Conservation (phyloP, 164 flowering plant genomes). For the Vitis labrusca region DNA sequence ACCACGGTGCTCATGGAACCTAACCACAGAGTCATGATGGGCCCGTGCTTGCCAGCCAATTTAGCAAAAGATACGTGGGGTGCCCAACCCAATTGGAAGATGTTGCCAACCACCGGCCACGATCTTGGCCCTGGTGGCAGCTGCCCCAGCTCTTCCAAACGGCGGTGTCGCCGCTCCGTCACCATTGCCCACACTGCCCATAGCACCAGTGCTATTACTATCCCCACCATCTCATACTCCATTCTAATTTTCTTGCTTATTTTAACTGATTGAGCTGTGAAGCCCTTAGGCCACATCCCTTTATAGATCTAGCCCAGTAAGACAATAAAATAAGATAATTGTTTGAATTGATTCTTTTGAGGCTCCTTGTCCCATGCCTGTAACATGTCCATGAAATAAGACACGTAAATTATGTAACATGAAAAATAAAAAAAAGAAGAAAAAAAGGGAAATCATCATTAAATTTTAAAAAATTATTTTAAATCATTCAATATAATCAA, state of each 20-base stretch:
- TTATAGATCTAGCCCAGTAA: too few species aligned
- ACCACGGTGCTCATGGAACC: conserved; percentile 56
- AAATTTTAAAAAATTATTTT: too few species aligned
- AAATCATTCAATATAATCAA: too few species aligned
- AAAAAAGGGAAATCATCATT: too few species aligned
- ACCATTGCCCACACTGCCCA: conserved; percentile 30
- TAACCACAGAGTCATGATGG: conserved; percentile 50
- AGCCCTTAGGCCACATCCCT: too few species aligned
- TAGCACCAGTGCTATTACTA: conserved; percentile 16
- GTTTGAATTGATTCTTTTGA: too few species aligned
- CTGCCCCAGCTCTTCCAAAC: conserved; percentile 11
- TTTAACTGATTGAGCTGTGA: too few species aligned
- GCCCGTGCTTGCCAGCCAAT: conserved; percentile 38
- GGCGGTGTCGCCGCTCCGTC: conserved; percentile 19
- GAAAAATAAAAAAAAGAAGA: too few species aligned
- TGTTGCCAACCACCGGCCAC: conserved; percentile 60
- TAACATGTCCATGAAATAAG: too few species aligned
- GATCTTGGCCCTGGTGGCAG: conserved; percentile 55
- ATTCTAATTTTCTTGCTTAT: conserved; percentile 1
- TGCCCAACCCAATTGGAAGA: conserved; percentile 35
- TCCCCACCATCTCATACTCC: conserved; percentile 19
- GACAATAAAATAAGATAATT: too few species aligned
- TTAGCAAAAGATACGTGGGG: conserved; percentile 38
- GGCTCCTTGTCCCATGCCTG: too few species aligned
- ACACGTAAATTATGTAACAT: too few species aligned